Percentiles rank a stretch among this genome's conserved stretches.
Conservation (phyloP, 108 stramenopile genomes). For the Asterionellopsis glacialis region DNA sequence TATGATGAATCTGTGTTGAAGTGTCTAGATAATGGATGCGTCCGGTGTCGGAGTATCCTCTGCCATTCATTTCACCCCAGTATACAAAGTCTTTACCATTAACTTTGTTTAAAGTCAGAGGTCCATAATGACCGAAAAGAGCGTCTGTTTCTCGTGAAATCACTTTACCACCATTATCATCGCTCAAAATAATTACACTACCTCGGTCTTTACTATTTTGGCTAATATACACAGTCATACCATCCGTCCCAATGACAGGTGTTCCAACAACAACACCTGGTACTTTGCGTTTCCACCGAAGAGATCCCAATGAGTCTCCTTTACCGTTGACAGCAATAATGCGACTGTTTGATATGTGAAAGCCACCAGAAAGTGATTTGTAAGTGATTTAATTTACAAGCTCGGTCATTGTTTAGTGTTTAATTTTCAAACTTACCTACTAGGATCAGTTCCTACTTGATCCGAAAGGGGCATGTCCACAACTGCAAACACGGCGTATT, state of each 20-base stretch:
- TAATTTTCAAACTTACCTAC: too few species aligned
- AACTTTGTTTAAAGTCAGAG: neutral
- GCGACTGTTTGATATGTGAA: too few species aligned
- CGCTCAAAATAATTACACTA: neutral
- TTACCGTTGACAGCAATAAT: too few species aligned
- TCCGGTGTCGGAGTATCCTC: neutral
- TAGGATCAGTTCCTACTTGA: neutral
- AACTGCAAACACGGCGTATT: slow-evolving; percentile 4
- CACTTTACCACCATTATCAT: neutral
- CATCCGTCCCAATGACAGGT: neutral
- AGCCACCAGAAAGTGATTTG: too few species aligned
- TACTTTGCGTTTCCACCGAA: neutral
- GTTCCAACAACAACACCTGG: neutral
- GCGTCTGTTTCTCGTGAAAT: neutral
- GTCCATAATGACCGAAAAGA: neutral
- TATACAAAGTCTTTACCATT: neutral
- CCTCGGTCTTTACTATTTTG: neutral
- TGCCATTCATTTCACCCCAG: neutral
- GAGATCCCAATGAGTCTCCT: too few species aligned
- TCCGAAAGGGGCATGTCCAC: neutral
- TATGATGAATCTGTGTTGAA: neutral
- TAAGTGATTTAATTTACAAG: too few species aligned
- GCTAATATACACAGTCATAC: neutral
- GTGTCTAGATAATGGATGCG: neutral
- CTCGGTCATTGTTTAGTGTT: too few species aligned